phyloP scores from a whole-genome alignment of 2,329 filamentous ascomycete genomes.

The Trichoderma cornu-damae region DNA sequence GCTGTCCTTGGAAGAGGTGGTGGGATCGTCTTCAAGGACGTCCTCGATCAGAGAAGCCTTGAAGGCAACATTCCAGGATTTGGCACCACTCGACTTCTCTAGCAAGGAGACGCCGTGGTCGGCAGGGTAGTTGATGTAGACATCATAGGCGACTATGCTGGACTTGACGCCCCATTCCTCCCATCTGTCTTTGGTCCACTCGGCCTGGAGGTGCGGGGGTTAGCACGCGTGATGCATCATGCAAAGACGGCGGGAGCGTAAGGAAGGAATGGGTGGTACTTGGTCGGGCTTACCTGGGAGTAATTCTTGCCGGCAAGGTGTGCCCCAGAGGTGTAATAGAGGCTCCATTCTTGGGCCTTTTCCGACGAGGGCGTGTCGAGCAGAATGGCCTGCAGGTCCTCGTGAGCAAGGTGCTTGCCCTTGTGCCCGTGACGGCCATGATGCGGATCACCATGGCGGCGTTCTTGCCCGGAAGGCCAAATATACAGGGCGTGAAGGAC shows the following conservation, averaged over 20 bases:
- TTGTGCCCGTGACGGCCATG: slow-evolving; percentile 27
- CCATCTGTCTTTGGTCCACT: slow-evolving; percentile 73
- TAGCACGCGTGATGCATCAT: not conserved
- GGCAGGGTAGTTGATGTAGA: slow-evolving; percentile 72
- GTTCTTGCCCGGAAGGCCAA: slow-evolving; percentile 31
- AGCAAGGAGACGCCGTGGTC: slow-evolving; percentile 65
- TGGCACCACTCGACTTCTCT: slow-evolving; percentile 36
- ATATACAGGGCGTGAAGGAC: slow-evolving; percentile 43
- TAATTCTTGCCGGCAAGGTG: slow-evolving; percentile 75
- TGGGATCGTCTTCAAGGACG: slow-evolving; percentile 75
- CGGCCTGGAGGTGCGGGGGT: slow-evolving; percentile 41
- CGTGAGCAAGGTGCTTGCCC: slow-evolving; percentile 34
- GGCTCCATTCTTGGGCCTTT: slow-evolving; percentile 64
- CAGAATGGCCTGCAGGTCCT: slow-evolving; percentile 52
- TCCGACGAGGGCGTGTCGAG: slow-evolving; percentile 54
- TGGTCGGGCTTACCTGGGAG: slow-evolving; percentile 57
- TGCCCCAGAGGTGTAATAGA: slow-evolving; percentile 70
- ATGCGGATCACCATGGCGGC: slow-evolving; percentile 18
- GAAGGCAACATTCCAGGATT: slow-evolving; percentile 60
- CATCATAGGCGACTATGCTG: slow-evolving; percentile 64
- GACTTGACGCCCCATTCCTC: slow-evolving; percentile 63
- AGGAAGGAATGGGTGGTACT: too few species aligned
- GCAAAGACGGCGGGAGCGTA: too few species aligned
- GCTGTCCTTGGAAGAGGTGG: slow-evolving; percentile 63
- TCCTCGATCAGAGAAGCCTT: slow-evolving; percentile 81